Conservation (phyloP, 192 early-diverging fungal genomes). For the Coemansia sp. region DNA sequence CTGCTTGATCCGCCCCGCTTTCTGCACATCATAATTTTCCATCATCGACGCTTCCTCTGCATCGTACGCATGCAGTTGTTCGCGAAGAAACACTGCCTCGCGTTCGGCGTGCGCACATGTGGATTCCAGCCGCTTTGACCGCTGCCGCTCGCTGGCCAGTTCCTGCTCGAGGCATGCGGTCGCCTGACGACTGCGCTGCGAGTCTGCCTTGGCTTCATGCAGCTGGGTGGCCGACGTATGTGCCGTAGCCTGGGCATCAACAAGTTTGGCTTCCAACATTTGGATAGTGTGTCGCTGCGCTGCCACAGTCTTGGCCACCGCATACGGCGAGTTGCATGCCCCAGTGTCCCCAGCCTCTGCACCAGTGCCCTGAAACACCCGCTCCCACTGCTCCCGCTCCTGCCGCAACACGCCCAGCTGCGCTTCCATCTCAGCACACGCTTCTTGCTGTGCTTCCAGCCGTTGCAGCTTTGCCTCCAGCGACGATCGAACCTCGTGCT, state of each 20-base stretch:
- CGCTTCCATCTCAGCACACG: constrained; percentile 37
- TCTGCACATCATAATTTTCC: constrained; percentile 61
- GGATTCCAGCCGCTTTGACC: constrained; percentile 43
- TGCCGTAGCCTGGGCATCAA: constrained; percentile 9
- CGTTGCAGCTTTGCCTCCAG: constrained; percentile 61
- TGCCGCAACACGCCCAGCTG: constrained; percentile 46
- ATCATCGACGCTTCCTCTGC: constrained; percentile 42
- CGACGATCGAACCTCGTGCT: constrained; percentile 22
- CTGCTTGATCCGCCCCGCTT: constrained; percentile 60
- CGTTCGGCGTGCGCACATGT: constrained; percentile 58
- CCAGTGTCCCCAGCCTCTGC: not conserved
- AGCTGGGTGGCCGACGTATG: constrained; percentile 11
- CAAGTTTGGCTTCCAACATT: constrained; percentile 20
- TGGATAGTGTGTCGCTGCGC: constrained; percentile 23
- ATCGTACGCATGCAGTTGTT: constrained; percentile 61
- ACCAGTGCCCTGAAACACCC: constrained; percentile 22
- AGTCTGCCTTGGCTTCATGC: constrained; percentile 10
- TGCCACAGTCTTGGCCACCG: constrained; percentile 24
- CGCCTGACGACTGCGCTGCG: not conserved
- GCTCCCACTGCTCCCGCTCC: constrained; percentile 50
- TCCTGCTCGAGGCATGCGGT: constrained; percentile 10
- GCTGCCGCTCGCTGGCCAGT: constrained; percentile 22
- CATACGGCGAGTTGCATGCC: constrained; percentile 22
- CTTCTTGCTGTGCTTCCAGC: constrained; percentile 51
- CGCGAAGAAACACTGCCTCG: constrained; percentile 63